Conservation (phyloP, 2,329 filamentous ascomycete species). For the Colletotrichum musicola region DNA sequence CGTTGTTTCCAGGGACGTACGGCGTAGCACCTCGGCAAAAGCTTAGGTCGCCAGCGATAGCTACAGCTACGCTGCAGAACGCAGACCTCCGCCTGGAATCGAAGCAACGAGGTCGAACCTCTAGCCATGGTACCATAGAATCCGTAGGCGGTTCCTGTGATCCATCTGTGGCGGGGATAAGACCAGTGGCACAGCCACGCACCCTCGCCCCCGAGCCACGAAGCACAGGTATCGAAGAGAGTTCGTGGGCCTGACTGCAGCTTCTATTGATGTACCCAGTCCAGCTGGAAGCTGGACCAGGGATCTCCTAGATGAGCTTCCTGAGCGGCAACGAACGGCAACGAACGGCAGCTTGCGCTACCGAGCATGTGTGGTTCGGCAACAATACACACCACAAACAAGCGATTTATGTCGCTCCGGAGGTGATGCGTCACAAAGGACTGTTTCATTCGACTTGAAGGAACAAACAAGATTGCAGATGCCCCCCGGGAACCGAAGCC, state of each 20-base stretch:
- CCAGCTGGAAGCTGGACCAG: no score
- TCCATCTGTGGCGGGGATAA: no score
- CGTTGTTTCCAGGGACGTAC: neutral
- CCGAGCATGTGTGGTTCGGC: neutral
- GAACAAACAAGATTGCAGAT: constrained; percentile 1
- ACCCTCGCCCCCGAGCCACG: constrained; percentile 27
- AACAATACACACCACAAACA: neutral
- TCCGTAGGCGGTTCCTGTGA: no score
- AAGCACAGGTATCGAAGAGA: neutral
- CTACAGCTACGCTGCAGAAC: neutral
- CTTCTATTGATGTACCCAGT: no score
- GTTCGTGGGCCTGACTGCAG: constrained; percentile 1
- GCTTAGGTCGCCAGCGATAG: constrained; percentile 4
- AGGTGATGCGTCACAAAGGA: constrained; percentile 1
- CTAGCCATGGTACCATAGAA: no score
- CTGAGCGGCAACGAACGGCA: constrained; percentile 1
- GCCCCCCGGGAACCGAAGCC: constrained; percentile 7
- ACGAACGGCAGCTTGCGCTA: neutral
- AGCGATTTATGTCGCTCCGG: neutral
- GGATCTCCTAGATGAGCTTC: neutral
- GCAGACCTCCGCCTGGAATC: neutral
- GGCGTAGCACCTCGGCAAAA: constrained; percentile 20
- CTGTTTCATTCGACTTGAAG: constrained; percentile 2
- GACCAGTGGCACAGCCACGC: constrained; percentile 24
- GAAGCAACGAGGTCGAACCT: neutral